phyloP scores from a whole-genome alignment of 2,329 filamentous ascomycete species.

The Tolypocladium sp. region DNA sequence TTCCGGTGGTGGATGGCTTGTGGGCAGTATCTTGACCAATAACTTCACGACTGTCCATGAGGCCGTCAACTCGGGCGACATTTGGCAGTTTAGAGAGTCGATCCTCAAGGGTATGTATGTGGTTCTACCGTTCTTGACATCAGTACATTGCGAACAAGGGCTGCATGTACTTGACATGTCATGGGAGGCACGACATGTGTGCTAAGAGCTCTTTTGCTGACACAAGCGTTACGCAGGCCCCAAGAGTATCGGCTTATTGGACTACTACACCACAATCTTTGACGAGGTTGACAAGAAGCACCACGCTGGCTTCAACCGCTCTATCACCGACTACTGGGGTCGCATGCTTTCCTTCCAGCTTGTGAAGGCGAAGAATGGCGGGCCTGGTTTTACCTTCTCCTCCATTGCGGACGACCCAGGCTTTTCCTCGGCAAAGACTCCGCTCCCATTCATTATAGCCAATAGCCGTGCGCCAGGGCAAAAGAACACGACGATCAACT shows the following conservation, averaged over 20 bases:
- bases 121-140: neutral
- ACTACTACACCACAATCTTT: conserved; percentile 29
- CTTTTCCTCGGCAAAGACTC: conserved; percentile 32
- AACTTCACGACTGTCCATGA: conserved; percentile 60
- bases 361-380: conserved; percentile 66
- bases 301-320: conserved; percentile 38
- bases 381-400: conserved; percentile 71
- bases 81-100: conserved; percentile 32
- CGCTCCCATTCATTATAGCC: conserved; percentile 40
- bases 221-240: conserved; percentile 15
- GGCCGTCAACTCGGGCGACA: conserved; percentile 21
- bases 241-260: conserved; percentile 22
- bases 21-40: conserved; percentile 72
- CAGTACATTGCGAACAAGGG: no score
- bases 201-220: neutral
- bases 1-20: conserved; percentile 79
- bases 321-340: conserved; percentile 84
- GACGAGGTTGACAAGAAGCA: conserved; percentile 25
- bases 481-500: conserved; percentile 39
- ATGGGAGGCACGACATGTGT: no score
- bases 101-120: conserved; percentile 24
- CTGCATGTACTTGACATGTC: no score
- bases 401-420: conserved; percentile 42
- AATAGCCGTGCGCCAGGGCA: conserved; percentile 36
- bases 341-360: conserved; percentile 81